These are phyloP conservation scores for Eremothecium sinecaudum DNA, from an alignment of 1,139 yeast genomes.

Conservation along the genomic window DNA sequence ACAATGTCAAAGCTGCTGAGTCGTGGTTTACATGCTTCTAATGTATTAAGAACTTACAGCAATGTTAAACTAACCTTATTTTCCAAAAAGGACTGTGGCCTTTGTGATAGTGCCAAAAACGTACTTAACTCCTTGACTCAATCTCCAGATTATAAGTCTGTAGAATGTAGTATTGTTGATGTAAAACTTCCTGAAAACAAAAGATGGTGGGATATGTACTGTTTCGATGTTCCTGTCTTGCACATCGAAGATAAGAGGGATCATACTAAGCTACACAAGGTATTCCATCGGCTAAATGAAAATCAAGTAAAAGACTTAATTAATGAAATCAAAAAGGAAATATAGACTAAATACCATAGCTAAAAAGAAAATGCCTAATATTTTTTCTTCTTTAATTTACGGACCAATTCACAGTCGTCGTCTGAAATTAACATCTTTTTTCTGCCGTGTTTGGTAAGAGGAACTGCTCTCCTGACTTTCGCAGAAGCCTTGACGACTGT, in stretches of 20 bases:
- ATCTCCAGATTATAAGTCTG: slow-evolving; percentile 18
- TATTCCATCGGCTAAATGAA: slow-evolving; percentile 67
- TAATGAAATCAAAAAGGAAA: slow-evolving; percentile 15
- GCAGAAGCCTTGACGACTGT: slow-evolving; percentile 10
- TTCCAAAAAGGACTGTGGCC: slow-evolving; percentile 69
- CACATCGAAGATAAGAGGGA: slow-evolving; percentile 49
- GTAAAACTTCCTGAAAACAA: slow-evolving; percentile 59
- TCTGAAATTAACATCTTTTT: slow-evolving; percentile 8
- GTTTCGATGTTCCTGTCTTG: slow-evolving; percentile 84
- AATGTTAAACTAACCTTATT: slow-evolving; percentile 45
- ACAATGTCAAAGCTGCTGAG: too few relatives aligned
- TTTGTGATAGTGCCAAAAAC: slow-evolving; percentile 65
- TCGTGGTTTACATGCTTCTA: slow-evolving; percentile 4
- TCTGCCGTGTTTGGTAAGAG: slow-evolving; percentile 12
- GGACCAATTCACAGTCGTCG: slow-evolving; percentile 7
- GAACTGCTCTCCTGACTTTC: slow-evolving; percentile 11
- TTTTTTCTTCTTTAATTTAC: slow-evolving; percentile 4
- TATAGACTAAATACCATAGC: slow-evolving; percentile 1
- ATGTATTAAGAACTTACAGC: slow-evolving; percentile 4
- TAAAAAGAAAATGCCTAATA: neutral
- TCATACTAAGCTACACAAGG: slow-evolving; percentile 43
- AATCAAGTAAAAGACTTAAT: slow-evolving; percentile 49
- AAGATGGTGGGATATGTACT: slow-evolving; percentile 71
- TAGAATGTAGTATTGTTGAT: slow-evolving; percentile 46
- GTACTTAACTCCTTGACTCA: slow-evolving; percentile 29